Evolutionary conservation across 768 basidiomycete genomes (phyloP), one percentile per base, ranked within the genome.

Genomic region (Phanerochaete sordida): DNA sequence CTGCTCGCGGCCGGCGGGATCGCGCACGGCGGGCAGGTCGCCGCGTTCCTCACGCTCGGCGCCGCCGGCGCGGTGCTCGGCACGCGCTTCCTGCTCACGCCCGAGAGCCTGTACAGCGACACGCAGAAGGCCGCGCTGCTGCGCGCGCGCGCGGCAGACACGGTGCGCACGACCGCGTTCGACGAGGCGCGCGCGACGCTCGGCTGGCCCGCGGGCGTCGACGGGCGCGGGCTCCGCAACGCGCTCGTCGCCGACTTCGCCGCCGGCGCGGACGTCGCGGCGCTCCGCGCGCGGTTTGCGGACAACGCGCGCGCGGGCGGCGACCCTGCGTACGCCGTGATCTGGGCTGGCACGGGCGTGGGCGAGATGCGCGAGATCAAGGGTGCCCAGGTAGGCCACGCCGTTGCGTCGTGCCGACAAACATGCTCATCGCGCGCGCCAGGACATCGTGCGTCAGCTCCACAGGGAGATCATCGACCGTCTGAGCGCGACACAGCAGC

Each of bases 1-100:
- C 82, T 82, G 1, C 65, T 93, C 54, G 90, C 84, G 15, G 91
- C 92, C 1, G 92, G 92, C 28, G 92, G 91, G 0, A 64, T 94
- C 56, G 77, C 79, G 2, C 83, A 76, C 37, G 89, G 91, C 11
- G 68, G 76, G 0, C 88, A 93, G 57, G 68, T 91, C 52, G 87
- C 88, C 31, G 77, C 85, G 2, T 69, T 85, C 52, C 80, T 95
- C 55, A 71, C 81, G 6, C 78, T 88, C 31, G 91, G 91, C 11
- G 88, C 84, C 2, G 75, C 84, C 24, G 93, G 88, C 2, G 86
- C 74, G 8, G 89, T 86, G 31, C 66, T 87, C 21, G 93, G 93
- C 57, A 93, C 93, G 0, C 86, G 90, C 6, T 90, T 93, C 68
- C 72, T 90, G 46, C 76, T 87, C 59, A 82, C 88, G 1, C 79